phyloP scores from a whole-genome alignment of 2,329 filamentous ascomycete species.

The Rhynchosporium agropyri region DNA sequence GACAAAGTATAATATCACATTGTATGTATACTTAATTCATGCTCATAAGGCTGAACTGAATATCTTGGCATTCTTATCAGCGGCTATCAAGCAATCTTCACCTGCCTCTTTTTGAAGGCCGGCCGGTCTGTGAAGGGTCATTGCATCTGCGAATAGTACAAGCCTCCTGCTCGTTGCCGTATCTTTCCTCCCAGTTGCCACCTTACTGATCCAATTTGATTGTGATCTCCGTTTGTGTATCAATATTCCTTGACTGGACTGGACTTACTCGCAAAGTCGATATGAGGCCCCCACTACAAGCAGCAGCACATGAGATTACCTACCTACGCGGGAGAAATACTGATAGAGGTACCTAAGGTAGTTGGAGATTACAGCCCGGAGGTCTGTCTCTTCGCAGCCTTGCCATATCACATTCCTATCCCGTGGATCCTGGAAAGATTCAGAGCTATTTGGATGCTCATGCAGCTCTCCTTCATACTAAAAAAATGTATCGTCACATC shows the following conservation, averaged over 20 bases:
- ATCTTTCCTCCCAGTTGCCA: neutral
- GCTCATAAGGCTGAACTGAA: constrained; percentile 14
- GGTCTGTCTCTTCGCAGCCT: constrained; percentile 7
- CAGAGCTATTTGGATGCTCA: neutral
- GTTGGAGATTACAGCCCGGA: constrained; percentile 1
- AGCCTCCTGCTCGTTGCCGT: constrained; percentile 1
- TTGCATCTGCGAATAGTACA: neutral
- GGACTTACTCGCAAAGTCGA: neutral
- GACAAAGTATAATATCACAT: neutral
- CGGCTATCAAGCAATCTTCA: neutral
- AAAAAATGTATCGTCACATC: neutral
- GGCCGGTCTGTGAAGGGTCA: neutral
- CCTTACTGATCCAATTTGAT: neutral
- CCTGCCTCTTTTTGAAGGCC: neutral
- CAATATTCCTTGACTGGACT: neutral
- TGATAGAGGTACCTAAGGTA: neutral
- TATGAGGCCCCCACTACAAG: neutral
- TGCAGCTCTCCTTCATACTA: neutral
- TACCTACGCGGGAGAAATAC: neutral
- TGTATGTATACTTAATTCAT: neutral
- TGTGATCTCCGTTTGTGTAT: constrained; percentile 1
- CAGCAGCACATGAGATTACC: constrained; percentile 13
- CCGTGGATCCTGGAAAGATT: neutral
- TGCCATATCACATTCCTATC: neutral
- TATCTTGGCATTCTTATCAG: neutral